Conservation (phyloP, 768 basidiomycete genomes). For the Mycena olivaceomarginata region DNA sequence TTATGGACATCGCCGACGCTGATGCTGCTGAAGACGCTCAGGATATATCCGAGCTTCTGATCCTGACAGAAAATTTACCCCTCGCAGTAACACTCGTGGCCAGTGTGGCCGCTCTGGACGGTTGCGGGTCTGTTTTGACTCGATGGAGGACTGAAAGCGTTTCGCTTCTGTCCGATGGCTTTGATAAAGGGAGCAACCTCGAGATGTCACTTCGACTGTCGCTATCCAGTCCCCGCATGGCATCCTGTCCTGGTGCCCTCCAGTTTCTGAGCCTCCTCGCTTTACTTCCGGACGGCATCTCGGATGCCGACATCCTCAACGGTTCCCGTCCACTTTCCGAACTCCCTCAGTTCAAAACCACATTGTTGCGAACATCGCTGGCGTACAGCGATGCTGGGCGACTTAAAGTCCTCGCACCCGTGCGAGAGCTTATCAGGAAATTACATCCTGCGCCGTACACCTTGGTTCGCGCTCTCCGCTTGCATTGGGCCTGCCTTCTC, state of each 20-base stretch:
- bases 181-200: slow-evolving; percentile 4
- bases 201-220: slow-evolving; percentile 17
- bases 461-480: slow-evolving; percentile 3
- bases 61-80: slow-evolving; percentile 19
- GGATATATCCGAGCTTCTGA: slow-evolving; percentile 2
- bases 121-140: neutral
- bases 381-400: slow-evolving; percentile 16
- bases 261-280: slow-evolving; percentile 25
- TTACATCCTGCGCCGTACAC: slow-evolving; percentile 9
- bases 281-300: slow-evolving; percentile 23
- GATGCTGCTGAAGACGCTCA: slow-evolving; percentile 5
- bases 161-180: slow-evolving; percentile 17
- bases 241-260: slow-evolving; percentile 8
- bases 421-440: slow-evolving; percentile 19
- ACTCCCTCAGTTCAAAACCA: slow-evolving; percentile 3
- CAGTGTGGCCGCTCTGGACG: neutral
- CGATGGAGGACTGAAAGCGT: slow-evolving; percentile 23
- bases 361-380: slow-evolving; percentile 11
- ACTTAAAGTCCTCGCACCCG: slow-evolving; percentile 20
- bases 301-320: slow-evolving; percentile 1
- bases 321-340: slow-evolving; percentile 2
- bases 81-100: slow-evolving; percentile 21
- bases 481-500: slow-evolving; percentile 10
- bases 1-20: slow-evolving; percentile 17
- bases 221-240: slow-evolving; percentile 24